Evolutionary conservation across 176 grass and related monocot genomes (phyloP).

Genomic region (Carex myosuroides): DNA sequence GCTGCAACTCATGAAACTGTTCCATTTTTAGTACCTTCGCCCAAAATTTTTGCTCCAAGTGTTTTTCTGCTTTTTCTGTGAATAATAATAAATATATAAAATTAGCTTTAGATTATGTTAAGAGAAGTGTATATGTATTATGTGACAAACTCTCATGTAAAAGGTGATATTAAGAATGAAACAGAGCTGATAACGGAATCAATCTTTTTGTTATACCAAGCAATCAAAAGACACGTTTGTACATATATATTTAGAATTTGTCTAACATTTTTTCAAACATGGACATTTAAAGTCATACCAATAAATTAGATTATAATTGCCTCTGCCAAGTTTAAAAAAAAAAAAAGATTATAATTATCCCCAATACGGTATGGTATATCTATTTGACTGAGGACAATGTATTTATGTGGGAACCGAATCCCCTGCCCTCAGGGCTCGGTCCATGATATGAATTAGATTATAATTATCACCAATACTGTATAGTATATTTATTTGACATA

Average conservation of each 20-base stretch:
- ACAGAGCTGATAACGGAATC: neutral
- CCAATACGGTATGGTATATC: neutral
- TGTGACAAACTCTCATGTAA: neutral
- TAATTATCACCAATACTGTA: neutral
- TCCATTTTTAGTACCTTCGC: slow-evolving; percentile 11
- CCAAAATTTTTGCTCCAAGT: slow-evolving; percentile 36
- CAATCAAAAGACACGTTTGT: too few relatives aligned
- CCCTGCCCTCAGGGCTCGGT: too few relatives aligned
- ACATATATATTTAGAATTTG: neutral
- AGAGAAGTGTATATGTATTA: neutral
- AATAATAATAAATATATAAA: neutral
- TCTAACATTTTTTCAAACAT: neutral
- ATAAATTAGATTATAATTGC: neutral
- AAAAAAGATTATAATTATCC: too few relatives aligned
- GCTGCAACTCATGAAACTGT: neutral
- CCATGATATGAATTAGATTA: neutral
- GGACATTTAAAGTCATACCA: neutral
- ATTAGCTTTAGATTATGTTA: neutral
- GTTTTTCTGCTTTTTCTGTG: neutral
- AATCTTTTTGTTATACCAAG: neutral
- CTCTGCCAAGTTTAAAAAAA: too few relatives aligned
- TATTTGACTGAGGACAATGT: neutral
- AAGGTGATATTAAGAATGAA: neutral
- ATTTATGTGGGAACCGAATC: too few relatives aligned
- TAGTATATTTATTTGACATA: neutral